These are phyloP conservation scores for Neurospora sp. DNA, from an alignment of 495 filamentous ascomycete species.

Conservation along the genomic window DNA sequence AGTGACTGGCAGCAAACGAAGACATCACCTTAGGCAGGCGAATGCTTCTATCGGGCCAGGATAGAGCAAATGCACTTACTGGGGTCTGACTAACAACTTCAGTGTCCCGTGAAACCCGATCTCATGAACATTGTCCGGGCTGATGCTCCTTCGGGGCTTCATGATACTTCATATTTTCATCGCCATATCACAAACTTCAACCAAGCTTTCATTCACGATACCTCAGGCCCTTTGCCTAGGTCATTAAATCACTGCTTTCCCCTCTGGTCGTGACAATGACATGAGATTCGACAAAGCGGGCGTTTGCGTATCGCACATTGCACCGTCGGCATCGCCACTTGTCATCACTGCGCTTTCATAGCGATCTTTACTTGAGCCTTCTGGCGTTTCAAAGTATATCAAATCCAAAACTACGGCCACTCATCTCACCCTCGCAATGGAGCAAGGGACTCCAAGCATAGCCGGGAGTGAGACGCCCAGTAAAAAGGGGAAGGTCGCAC, in stretches of 20 bases:
- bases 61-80: neutral
- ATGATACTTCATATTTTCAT: neutral
- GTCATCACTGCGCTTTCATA: neutral
- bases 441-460: neutral
- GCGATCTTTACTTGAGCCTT: neutral
- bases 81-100: neutral
- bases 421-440: neutral
- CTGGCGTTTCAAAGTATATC: neutral
- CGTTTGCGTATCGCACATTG: neutral
- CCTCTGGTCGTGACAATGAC: slow-evolving; percentile 7
- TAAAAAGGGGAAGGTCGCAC: slow-evolving; percentile 30
- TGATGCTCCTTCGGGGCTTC: neutral
- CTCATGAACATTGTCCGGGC: neutral
- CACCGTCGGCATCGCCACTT: slow-evolving; percentile 4
- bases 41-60: neutral
- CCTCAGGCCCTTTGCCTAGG: neutral
- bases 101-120: neutral
- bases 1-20: neutral
- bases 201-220: neutral
- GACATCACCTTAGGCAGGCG: neutral
- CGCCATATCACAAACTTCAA: neutral
- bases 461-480: neutral
- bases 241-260: neutral
- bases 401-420: neutral
- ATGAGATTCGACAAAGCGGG: slow-evolving; percentile 6